A percentile compares a stretch with the other conserved stretches of the same genome.
Conservation (phyloP, 768 basidiomycete genomes). For the Mycena capillaripes region DNA sequence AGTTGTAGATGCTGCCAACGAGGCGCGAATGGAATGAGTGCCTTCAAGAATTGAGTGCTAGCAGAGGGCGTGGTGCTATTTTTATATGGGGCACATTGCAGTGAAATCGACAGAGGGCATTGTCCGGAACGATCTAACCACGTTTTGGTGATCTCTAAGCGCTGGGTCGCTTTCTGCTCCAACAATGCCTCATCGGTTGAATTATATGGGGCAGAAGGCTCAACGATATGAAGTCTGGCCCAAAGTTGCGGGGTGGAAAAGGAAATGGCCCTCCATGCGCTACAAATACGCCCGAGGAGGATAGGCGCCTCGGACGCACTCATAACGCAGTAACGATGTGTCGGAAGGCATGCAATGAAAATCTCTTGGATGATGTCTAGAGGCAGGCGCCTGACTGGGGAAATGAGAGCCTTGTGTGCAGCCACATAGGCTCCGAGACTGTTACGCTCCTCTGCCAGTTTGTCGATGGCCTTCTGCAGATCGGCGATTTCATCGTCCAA, state of each 20-base stretch:
- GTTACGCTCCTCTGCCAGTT: neutral
- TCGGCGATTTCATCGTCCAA: too few species aligned
- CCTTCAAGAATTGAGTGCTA: neutral
- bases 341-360: slow-evolving; percentile 24
- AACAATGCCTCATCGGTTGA: neutral
- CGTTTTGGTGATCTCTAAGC: neutral
- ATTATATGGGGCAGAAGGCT: neutral
- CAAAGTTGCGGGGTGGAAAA: slow-evolving; percentile 2
- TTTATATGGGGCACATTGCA: neutral
- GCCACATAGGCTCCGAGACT: neutral
- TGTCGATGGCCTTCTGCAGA: too few species aligned
- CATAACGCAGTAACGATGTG: slow-evolving; percentile 1
- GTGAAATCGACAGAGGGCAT: slow-evolving; percentile 5
- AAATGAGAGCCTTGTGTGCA: neutral
- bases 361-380: slow-evolving; percentile 17
- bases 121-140: slow-evolving; percentile 18
- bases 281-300: slow-evolving; percentile 16
- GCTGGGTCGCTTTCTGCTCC: neutral
- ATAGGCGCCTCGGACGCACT: slow-evolving; percentile 14
- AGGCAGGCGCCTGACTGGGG: neutral
- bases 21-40: neutral
- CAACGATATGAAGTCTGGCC: neutral
- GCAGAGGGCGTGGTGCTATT: too few species aligned
- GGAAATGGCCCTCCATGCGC: slow-evolving; percentile 12
- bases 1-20: slow-evolving; percentile 12